phyloP scores from a whole-genome alignment of 2,329 filamentous ascomycete species.

The Neofusicoccum sp. region DNA sequence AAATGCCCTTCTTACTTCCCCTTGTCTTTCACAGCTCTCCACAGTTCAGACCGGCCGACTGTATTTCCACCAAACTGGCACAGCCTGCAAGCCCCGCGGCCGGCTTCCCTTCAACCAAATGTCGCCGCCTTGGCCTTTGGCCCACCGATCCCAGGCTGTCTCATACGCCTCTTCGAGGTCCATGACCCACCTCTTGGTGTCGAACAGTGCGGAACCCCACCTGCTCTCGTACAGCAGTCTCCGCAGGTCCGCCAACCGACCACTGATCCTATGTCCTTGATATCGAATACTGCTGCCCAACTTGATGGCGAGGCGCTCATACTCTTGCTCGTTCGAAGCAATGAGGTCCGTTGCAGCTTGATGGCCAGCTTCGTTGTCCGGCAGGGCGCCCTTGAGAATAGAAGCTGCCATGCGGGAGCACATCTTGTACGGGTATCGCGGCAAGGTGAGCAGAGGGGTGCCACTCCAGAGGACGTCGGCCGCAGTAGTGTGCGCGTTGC shows the following conservation, averaged over 20 bases:
- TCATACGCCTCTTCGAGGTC: slow-evolving; percentile 89
- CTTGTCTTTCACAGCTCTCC: not conserved
- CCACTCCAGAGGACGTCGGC: slow-evolving; percentile 97
- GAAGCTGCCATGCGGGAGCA: slow-evolving; percentile 97
- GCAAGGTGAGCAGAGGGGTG: slow-evolving; percentile 86
- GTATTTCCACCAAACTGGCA: slow-evolving; percentile 12
- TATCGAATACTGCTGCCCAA: slow-evolving; percentile 38
- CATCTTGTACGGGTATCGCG: slow-evolving; percentile 97
- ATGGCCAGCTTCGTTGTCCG: slow-evolving; percentile 67
- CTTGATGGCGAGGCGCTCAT: slow-evolving; percentile 64
- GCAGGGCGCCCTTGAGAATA: slow-evolving; percentile 86
- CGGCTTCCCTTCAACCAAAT: slow-evolving; percentile 67
- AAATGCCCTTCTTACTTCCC: not conserved
- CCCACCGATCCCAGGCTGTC: slow-evolving; percentile 87
- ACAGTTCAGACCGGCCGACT: not conserved
- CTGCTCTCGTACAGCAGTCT: slow-evolving; percentile 80
- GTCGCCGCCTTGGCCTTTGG: slow-evolving; percentile 82
- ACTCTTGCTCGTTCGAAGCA: slow-evolving; percentile 75
- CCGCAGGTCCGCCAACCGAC: slow-evolving; percentile 77
- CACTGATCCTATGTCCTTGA: slow-evolving; percentile 44
- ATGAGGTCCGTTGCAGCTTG: slow-evolving; percentile 75
- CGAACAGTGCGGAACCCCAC: slow-evolving; percentile 85
- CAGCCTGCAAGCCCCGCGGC: not conserved
- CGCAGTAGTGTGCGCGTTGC: slow-evolving; percentile 96
- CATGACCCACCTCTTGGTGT: slow-evolving; percentile 86